Base-by-base conservation (phyloP, 805 yeast genomes). In the Groenewaldozyma salmanticensis region DNA sequence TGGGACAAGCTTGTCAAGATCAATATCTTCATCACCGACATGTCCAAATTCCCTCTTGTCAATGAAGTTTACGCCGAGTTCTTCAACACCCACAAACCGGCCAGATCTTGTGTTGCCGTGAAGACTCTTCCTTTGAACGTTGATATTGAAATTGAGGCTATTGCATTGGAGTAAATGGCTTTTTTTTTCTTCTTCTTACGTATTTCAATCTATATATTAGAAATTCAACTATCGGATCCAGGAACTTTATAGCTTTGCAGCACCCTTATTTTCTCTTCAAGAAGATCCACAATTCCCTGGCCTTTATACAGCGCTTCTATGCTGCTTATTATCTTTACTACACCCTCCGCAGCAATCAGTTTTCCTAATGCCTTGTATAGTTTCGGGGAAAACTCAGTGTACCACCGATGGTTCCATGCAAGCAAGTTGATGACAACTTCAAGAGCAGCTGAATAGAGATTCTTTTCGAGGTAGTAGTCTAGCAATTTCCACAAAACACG, bases 381-480 rank as follows among this genome's bases (percentile, higher is more conserved):
- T 37, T 67, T 66, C 17, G 94, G 83, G 5, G 94, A 79, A 56
- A 87, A 90, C 50, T 90, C 96, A 48, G 79, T 74, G 64, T 90
- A 94, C 98, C 98, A 92, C 56, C 98, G 75, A 61, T 88, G 96
- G 57, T 86, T 82, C 96, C 97, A 94, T n/a, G 92, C 94, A n/a
- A 81, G 65, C 40, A 92, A 65, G 53, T 81, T 82, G 27, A 88
- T 84, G 42, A 78, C 62, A 18, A 80, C 65, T 43, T 81, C 86
- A 44, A 88, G 66, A 9, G 85, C 75, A 31, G 46, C 39, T 32
- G 38, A 24, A 13, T 27, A 11, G 5, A 6, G 21, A 21, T 46
- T 27, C 31, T 58, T 61, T 47, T 61, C 69, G 48, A 58, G 61
- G 55, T 81, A 82, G 57, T 72, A 79, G 42, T 71, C 76, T 46